Evolutionary conservation across 208 protist genomes (phyloP).

Genomic region (Leishmania lainsoni): DNA sequence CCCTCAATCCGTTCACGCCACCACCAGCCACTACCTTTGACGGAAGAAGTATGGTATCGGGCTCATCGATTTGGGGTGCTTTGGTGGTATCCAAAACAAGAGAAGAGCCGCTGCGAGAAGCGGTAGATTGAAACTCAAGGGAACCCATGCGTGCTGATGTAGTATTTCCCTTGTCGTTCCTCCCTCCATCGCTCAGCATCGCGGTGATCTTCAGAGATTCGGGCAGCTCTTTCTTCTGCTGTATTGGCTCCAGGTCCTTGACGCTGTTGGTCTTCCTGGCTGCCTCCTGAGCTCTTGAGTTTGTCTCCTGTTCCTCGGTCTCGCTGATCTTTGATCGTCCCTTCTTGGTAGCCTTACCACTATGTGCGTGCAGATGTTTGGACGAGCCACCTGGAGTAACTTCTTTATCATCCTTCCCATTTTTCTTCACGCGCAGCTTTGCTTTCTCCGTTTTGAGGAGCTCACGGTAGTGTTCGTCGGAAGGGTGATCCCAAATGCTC

Average conservation of each 20-base stretch:
- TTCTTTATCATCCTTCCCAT: slow-evolving; percentile 35
- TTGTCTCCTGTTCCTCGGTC: slow-evolving; percentile 2
- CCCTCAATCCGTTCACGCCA: slow-evolving; percentile 37
- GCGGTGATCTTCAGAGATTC: slow-evolving; percentile 20
- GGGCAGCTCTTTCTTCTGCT: slow-evolving; percentile 31
- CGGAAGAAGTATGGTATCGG: slow-evolving; percentile 19
- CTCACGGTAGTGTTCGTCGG: slow-evolving; percentile 93
- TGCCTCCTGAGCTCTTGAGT: slow-evolving; percentile 8
- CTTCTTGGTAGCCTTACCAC: slow-evolving; percentile 25
- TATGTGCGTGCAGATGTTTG: background rate
- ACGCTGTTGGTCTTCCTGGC: slow-evolving; percentile 2
- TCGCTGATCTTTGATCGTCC: slow-evolving; percentile 23
- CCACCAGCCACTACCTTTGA: slow-evolving; percentile 34
- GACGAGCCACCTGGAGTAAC: background rate
- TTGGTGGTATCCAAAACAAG: slow-evolving; percentile 16
- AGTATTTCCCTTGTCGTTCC: slow-evolving; percentile 14
- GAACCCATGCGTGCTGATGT: slow-evolving; percentile 13
- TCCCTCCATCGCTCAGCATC: slow-evolving; percentile 2
- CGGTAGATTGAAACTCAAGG: slow-evolving; percentile 23
- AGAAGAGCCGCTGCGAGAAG: slow-evolving; percentile 24
- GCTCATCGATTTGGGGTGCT: slow-evolving; percentile 18
- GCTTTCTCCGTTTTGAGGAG: slow-evolving; percentile 67
- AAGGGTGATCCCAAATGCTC: slow-evolving; percentile 95
- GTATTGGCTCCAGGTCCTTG: slow-evolving; percentile 26
- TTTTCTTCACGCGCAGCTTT: slow-evolving; percentile 32